Percentiles rank a stretch among this genome's conserved stretches.
These are phyloP conservation scores for Penicillium malachiteum DNA, from an alignment of 495 filamentous ascomycete species.

Conservation along the genomic window DNA sequence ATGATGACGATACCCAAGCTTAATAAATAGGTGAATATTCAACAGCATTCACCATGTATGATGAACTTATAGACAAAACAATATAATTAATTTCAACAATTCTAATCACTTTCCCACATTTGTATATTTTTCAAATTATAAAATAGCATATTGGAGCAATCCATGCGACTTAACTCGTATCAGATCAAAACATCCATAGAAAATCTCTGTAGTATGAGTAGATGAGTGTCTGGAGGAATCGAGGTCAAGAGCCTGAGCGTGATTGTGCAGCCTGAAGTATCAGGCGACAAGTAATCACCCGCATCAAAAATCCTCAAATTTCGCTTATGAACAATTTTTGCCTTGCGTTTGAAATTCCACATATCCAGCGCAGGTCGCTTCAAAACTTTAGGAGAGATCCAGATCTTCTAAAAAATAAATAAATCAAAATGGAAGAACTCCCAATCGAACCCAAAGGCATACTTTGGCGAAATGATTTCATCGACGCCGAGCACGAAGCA, in stretches of 20 bases:
- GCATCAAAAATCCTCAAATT: neutral
- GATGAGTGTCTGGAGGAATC: too few species aligned
- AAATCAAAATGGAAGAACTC: constrained; percentile 25
- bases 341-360: too few species aligned
- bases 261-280: neutral
- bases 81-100: constrained; percentile 7
- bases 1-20: constrained; percentile 5
- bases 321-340: neutral
- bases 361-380: too few species aligned
- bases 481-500: constrained; percentile 32
- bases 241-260: too few species aligned
- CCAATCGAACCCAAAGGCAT: constrained; percentile 31
- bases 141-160: too few species aligned
- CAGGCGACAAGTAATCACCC: neutral
- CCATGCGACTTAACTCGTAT: too few species aligned
- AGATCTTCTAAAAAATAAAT: neutral
- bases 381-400: too few species aligned
- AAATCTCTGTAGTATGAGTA: too few species aligned
- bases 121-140: neutral
- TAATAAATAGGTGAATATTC: constrained; percentile 3
- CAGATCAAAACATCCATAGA: too few species aligned
- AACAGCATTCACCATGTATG: constrained; percentile 5
- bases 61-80: constrained; percentile 2
- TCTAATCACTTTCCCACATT: neutral
- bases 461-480: constrained; percentile 36